Conservation (phyloP, 352 stramenopile genomes). For the Phytophthora vignae region DNA sequence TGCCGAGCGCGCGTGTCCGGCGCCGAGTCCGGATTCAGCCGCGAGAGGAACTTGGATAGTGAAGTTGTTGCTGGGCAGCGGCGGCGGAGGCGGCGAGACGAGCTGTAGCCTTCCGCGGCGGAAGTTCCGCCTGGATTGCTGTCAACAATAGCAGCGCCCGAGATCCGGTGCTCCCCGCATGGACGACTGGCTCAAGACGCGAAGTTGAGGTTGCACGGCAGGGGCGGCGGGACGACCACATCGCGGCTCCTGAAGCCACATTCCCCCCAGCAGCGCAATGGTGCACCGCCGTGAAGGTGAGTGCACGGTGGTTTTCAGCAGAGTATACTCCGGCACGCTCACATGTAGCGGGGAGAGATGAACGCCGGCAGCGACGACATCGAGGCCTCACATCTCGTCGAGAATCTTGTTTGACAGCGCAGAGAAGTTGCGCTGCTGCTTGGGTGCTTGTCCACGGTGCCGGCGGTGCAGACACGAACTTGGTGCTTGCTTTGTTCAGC, state of each 20-base stretch:
- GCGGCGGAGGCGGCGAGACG: not conserved
- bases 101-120: not conserved
- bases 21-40: constrained; percentile 15
- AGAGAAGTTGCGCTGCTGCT: not conserved
- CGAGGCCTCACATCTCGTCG: not conserved
- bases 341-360: constrained; percentile 1
- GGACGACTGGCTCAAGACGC: not conserved
- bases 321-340: not conserved
- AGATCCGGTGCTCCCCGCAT: constrained; percentile 3
- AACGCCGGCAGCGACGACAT: constrained; percentile 2
- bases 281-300: not conserved
- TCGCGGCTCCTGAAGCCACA: not conserved
- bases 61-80: constrained; percentile 1
- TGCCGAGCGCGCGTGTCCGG: constrained; percentile 7
- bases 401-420: constrained; percentile 10
- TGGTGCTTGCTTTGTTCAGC: not conserved
- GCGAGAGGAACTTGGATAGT: constrained; percentile 13
- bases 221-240: not conserved
- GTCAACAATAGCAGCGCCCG: constrained; percentile 22
- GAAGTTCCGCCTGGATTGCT: constrained; percentile 1
- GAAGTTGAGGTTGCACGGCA: constrained; percentile 13
- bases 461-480: constrained; percentile 3
- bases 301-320: not conserved
- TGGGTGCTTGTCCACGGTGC: constrained; percentile 1
- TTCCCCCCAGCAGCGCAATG: not conserved